Conservation (phyloP, 2,329 filamentous ascomycete genomes). For the Microdochium trichocladiopsis region DNA sequence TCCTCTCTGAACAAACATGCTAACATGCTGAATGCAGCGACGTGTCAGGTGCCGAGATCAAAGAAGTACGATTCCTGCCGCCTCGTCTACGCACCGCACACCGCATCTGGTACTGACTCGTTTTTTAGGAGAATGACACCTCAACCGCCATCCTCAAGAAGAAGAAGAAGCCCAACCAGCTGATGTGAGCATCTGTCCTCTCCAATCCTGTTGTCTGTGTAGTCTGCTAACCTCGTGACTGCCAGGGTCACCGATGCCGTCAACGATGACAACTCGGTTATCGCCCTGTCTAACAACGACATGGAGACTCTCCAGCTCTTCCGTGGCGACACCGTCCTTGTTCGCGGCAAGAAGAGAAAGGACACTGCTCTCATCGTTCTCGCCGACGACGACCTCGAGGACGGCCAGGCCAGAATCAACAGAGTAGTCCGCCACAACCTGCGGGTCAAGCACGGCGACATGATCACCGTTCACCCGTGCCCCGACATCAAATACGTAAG, state of each 20-base stretch:
- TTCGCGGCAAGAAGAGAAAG: constrained; percentile 99
- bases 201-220: constrained; percentile 5
- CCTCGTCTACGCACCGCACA: constrained; percentile 4
- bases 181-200: constrained; percentile 63
- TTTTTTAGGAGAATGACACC: constrained; percentile 71
- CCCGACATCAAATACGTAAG: constrained; percentile 99
- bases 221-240: constrained; percentile 10
- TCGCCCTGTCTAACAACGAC: constrained; percentile 94
- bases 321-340: constrained; percentile 94
- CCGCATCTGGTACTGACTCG: constrained; percentile 11
- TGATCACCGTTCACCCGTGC: constrained; percentile 94
- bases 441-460: constrained; percentile 95
- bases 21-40: constrained; percentile 54
- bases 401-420: constrained; percentile 95
- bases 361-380: constrained; percentile 97
- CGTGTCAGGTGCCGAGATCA: constrained; percentile 80
- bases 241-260: constrained; percentile 90
- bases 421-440: constrained; percentile 97
- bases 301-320: constrained; percentile 99
- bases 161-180: constrained; percentile 99
- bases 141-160: constrained; percentile 98
- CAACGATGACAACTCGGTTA: constrained; percentile 99
- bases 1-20: constrained; percentile 11
- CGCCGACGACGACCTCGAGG: constrained; percentile 95
- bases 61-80: constrained; percentile 55